A percentile compares a stretch with the other conserved stretches of the same genome.
phyloP scores from a whole-genome alignment of 129 eudicot species.

The Calendula officinalis region DNA sequence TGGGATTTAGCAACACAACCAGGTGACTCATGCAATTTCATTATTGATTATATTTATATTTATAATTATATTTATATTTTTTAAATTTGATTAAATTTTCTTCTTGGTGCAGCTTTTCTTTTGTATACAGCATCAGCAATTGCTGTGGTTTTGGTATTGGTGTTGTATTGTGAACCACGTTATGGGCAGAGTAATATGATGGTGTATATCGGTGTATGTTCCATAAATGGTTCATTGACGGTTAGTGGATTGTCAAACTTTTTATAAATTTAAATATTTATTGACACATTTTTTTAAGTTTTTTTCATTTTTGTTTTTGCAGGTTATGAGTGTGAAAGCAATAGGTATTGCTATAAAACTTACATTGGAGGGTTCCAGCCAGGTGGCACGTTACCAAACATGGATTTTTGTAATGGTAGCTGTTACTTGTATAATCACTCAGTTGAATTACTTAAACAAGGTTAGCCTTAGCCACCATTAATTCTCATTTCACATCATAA shows the following conservation, averaged over 20 bases:
- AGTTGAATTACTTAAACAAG: conserved; percentile 75
- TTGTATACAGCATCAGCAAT: conserved; percentile 78
- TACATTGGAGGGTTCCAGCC: conserved; percentile 74
- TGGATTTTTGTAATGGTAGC: conserved; percentile 82
- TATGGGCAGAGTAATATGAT: conserved; percentile 83
- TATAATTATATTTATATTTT: no score
- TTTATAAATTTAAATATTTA: neutral
- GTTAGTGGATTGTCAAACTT: conserved; percentile 45
- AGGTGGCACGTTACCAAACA: conserved; percentile 62
- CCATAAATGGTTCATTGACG: conserved; percentile 87
- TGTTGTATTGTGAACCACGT: conserved; percentile 82
- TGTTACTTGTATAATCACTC: conserved; percentile 62
- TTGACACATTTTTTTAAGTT: conserved; percentile 13
- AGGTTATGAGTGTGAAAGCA: conserved; percentile 88
- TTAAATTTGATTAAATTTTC: conserved; percentile 2
- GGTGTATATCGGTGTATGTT: conserved; percentile 90
- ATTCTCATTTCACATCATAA: no score
- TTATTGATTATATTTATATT: neutral
- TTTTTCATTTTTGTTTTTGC: conserved; percentile 15
- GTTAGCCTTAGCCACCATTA: conserved; percentile 21
- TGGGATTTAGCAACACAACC: conserved; percentile 91
- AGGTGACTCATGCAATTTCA: conserved; percentile 40
- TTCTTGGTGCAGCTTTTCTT: conserved; percentile 68
- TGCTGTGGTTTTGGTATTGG: conserved; percentile 70
- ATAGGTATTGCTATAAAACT: conserved; percentile 83